A percentile compares a stretch with the other conserved stretches of the same genome.
These are phyloP conservation scores for Pseudopithomyces chartarum DNA, from an alignment of 2,329 filamentous ascomycete species.

Conservation along the genomic window DNA sequence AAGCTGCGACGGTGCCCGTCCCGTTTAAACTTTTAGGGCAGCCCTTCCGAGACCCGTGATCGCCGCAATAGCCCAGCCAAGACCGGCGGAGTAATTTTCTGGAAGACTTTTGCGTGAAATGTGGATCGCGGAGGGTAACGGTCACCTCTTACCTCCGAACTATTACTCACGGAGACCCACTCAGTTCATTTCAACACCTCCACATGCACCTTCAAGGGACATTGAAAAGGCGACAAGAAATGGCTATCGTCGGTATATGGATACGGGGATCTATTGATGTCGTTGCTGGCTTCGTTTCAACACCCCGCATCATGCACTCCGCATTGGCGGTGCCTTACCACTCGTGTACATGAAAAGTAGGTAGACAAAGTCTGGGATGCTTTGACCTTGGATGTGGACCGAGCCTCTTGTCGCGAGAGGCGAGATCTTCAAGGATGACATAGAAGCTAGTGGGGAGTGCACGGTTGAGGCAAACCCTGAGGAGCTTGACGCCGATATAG, in stretches of 20 bases:
- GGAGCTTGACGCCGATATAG: slow-evolving; percentile 30
- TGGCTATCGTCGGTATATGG: slow-evolving; percentile 19
- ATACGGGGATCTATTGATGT: neutral
- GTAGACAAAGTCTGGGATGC: slow-evolving; percentile 9
- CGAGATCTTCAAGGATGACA: slow-evolving; percentile 25
- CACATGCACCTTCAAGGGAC: slow-evolving; percentile 13
- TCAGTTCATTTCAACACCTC: slow-evolving; percentile 22
- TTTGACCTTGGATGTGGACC: slow-evolving; percentile 7
- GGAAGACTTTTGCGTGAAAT: slow-evolving; percentile 39
- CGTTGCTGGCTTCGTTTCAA: neutral
- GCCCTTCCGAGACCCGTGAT: neutral
- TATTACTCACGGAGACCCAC: slow-evolving; percentile 39
- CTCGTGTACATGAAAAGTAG: neutral
- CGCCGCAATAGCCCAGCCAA: slow-evolving; percentile 2
- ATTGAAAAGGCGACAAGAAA: slow-evolving; percentile 18
- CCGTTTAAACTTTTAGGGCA: no score
- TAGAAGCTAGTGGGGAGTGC: slow-evolving; percentile 30
- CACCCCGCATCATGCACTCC: slow-evolving; percentile 34
- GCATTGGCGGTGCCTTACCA: slow-evolving; percentile 14
- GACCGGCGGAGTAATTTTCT: slow-evolving; percentile 28
- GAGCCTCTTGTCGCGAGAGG: slow-evolving; percentile 15
- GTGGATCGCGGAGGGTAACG: slow-evolving; percentile 29
- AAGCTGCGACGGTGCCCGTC: no score
- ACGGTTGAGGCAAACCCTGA: slow-evolving; percentile 21
- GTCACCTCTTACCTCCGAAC: slow-evolving; percentile 24